Base-by-base conservation (phyloP, 2,329 filamentous ascomycete species). In the Dactylonectria estremocensis region DNA sequence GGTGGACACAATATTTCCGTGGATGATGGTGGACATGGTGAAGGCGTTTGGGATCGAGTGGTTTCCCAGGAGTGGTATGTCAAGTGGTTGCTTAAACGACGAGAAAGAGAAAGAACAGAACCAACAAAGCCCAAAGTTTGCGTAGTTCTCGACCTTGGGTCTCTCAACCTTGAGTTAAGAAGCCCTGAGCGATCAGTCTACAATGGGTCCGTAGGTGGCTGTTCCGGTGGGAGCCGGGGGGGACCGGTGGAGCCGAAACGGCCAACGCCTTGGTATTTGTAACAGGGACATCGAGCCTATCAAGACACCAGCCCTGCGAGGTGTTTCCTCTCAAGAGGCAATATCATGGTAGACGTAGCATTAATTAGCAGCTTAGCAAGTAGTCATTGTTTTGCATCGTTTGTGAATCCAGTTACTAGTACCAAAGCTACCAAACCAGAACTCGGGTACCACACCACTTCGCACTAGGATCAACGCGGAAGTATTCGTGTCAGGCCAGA, bases 1-100 rank as follows among this genome's bases (percentile, higher is more conserved):
- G 14, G 55, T 59, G 16, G 55, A 59, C n/a, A 31, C 43, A 35
- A 11, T 11, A n/a, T 59, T 59, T 48, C 55, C 55, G n/a, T 58
- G 35, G 5, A 59, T 6, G 45, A 37, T 59, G 3, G 55, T 10
- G 7, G 55, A 37, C 43, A 58, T 49, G n/a, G 28, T 18, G 10
- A 35, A 48, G 4, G 13, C 3, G n/a, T 11, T 22, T 48, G 37
- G 24, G 4, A 3, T 48, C 4, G 8, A 33, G 9, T 48, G 14
- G 14, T 45, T 56, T 18, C 3, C 2, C 18, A 31, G 7, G 37
- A n/a, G 13, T 16, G 14, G 6, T 14, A n/a, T 43, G 14, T 28
- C 24, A 28, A 28, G 24, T 4, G 24, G 24, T 7, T n/a, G 16
- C 3, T 43, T 43, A 3, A 43, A n/a, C 13, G 37, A n/a, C 16